Evolutionary conservation across 2,329 filamentous ascomycete species (phyloP), one percentile per base, ranked within the genome.

Genomic region (Ceratocystis albifundus): DNA sequence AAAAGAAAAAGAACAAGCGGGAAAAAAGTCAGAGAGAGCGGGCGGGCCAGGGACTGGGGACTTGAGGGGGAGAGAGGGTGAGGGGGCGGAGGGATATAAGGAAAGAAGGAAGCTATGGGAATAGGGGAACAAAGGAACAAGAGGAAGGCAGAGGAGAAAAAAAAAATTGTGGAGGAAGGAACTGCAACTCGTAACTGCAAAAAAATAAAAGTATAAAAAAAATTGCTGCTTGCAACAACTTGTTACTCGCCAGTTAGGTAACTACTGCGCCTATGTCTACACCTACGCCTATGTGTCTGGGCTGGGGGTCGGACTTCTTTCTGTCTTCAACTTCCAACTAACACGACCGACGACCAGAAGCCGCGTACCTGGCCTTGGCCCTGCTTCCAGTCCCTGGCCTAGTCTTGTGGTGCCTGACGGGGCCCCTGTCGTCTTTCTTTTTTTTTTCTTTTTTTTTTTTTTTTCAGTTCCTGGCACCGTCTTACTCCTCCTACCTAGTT

Each of bases 11-110:
- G 71, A 71, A 70, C 72, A 72, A 71, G 70, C 32, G 32, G 32
- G 72, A 73, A 73, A 73, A 73, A 71, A 73, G 74, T 72, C 69
- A 72, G 72, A 73, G 72, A 75, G 74, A 48, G 17, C n/a, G 45
- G 45, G 17, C n/a, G 45, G 45, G 45, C 45, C 45, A n/a, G 45
- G 45, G 46, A 50, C 46, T 50, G 46, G 46, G 46, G 71, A 69
- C 68, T 68, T 69, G 25, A n/a, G 62, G 36, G 46, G 59, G 50
- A n/a, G n/a, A n/a, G n/a, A n/a, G n/a, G n/a, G n/a, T n/a, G n/a
- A n/a, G n/a, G n/a, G n/a, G n/a, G n/a, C n/a, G n/a, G n/a, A n/a
- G 57, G 50, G 48, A 30, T 30, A 62, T 6, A 61, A 15, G 61
- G 28, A 59, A 20, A 32, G 57, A 57, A 28, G 53, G 53, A 57